These are phyloP conservation scores for Cucumis melo DNA, from an alignment of 306 rosid genomes.

Conservation along the genomic window DNA sequence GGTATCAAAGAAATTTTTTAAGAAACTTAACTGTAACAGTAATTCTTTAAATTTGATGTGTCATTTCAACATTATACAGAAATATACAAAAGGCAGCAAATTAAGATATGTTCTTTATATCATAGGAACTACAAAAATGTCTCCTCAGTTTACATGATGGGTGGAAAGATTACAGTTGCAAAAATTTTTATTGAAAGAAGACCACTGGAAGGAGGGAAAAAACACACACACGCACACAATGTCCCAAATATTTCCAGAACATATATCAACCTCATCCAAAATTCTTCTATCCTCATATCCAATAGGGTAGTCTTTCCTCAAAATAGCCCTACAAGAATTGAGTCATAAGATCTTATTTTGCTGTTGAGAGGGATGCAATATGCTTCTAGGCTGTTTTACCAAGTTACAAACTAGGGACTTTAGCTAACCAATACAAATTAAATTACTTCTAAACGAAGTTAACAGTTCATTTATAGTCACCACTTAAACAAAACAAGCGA, in stretches of 20 bases:
- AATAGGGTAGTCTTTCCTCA: too few species aligned
- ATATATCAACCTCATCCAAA: too few species aligned
- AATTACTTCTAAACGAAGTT: slow-evolving; percentile 1
- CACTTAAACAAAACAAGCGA: not conserved
- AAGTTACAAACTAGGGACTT: not conserved
- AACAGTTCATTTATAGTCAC: not conserved
- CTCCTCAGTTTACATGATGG: not conserved
- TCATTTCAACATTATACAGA: not conserved
- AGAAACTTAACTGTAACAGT: not conserved
- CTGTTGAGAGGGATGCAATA: not conserved
- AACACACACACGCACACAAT: too few species aligned
- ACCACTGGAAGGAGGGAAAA: not conserved
- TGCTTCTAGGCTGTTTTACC: not conserved
- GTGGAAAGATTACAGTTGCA: not conserved
- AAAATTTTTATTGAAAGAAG: not conserved
- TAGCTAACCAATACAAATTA: not conserved
- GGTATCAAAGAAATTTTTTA: not conserved
- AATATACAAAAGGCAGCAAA: not conserved
- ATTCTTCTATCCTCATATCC: too few species aligned
- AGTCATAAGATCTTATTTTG: not conserved
- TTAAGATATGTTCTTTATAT: not conserved
- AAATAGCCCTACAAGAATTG: too few species aligned
- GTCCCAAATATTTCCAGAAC: too few species aligned
- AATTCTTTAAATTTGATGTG: not conserved
- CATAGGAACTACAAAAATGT: not conserved